Evolutionary conservation across 2,329 filamentous ascomycete species (phyloP), one percentile per base, ranked within the genome.

Genomic region (Ceratocystis eucalypticola): DNA sequence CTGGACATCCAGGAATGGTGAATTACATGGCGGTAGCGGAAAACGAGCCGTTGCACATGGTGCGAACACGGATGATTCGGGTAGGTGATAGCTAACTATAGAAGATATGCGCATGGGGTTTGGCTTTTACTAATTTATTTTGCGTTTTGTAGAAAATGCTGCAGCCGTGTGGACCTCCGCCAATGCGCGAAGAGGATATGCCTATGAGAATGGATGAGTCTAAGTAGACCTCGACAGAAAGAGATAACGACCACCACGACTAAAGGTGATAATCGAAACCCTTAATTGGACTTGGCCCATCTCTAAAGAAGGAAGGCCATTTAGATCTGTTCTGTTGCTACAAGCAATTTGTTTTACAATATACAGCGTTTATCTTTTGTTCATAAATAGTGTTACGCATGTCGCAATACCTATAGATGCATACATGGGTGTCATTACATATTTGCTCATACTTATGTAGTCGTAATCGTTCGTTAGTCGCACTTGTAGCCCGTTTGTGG

Each of bases 1-100:
- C 94, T 70, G 94, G 94, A 22, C 94, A 99, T 74, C 89, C 91
- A 17, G 88, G 91, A 6, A 81, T 96, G 68, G 81, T 97, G 17
- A 85, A 89, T 48, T 96, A 96, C 76, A 91, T 96, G 80, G 83
- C 89, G 20, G 85, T 97, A 62, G 93, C 92, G 0, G 85, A 95
- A 78, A 94, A 94, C 61, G 90, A 96, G 75, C 83, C 89, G 5
- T 81, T 87, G 67, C 87, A 91, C 75, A 90, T 91, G 75, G 85
- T 94, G 65, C 82, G 91, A 69, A 85, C 88, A 15, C 82, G 85
- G 75, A 82, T 96, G 78, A 87, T 97, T 71, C 88, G 96, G 73
- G 82, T 85, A 73, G 61, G 78, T 75, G 15, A 25, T 10, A 3
- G 53, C 37, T 4, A 41, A 41, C 10, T 5, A 41, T 41, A 41